Evolutionary conservation across 2,329 filamentous ascomycete genomes (phyloP).

Genomic region (Aspergillus ochraceoroseus): DNA sequence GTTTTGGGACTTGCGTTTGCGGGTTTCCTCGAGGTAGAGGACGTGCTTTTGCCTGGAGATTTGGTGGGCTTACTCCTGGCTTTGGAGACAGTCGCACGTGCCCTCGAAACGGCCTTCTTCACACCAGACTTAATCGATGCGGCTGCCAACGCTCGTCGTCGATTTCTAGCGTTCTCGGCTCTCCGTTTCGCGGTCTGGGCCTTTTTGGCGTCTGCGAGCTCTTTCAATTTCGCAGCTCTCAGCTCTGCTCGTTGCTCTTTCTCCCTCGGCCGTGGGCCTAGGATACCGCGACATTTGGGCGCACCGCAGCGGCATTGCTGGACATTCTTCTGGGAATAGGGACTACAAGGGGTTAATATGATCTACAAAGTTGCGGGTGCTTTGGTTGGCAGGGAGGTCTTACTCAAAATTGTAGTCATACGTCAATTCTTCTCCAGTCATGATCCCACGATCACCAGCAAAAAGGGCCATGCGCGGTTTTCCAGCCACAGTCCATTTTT

Average conservation of each 20-base stretch:
- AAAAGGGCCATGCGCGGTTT: conserved; percentile 96
- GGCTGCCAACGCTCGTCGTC: conserved; percentile 26
- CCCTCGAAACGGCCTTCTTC: conserved; percentile 30
- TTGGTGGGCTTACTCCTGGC: conserved; percentile 18
- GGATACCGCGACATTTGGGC: conserved; percentile 56
- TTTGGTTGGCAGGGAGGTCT: conserved; percentile 31
- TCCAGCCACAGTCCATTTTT: conserved; percentile 92
- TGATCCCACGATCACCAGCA: conserved; percentile 80
- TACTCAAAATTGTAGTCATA: conserved; percentile 81
- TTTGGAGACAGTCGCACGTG: conserved; percentile 23
- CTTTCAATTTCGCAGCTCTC: conserved; percentile 24
- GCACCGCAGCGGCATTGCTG: conserved; percentile 61
- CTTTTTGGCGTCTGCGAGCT: conserved; percentile 20
- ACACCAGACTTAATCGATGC: conserved; percentile 33
- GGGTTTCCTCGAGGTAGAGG: conserved; percentile 15
- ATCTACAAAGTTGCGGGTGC: background rate
- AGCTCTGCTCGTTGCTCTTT: conserved; percentile 35
- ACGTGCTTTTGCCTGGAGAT: conserved; percentile 16
- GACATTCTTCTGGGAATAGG: conserved; percentile 58
- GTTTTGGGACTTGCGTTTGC: conserved; percentile 17
- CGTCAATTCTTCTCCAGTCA: conserved; percentile 91
- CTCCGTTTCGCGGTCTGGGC: conserved; percentile 34
- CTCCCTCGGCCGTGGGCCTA: conserved; percentile 54
- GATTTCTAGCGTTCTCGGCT: conserved; percentile 30
- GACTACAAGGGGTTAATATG: conserved; percentile 33